phyloP scores from a whole-genome alignment of 2,329 filamentous ascomycete genomes.

The Colletotrichum chlorophyti region DNA sequence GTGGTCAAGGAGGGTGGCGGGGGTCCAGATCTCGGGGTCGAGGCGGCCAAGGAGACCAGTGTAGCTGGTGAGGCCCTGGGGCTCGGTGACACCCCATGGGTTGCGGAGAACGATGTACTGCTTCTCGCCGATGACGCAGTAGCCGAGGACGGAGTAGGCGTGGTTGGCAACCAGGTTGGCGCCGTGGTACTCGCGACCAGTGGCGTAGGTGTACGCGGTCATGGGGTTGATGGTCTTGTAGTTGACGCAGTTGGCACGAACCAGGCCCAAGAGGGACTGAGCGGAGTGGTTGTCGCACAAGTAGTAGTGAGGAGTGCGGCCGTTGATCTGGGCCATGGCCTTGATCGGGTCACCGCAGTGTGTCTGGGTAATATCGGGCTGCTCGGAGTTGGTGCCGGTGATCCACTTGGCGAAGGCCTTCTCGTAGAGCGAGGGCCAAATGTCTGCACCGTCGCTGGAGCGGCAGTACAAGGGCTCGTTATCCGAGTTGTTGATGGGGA shows the following conservation, averaged over 20 bases:
- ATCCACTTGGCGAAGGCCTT: conserved; percentile 56
- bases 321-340: conserved; percentile 52
- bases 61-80: conserved; percentile 46
- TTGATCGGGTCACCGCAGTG: conserved; percentile 51
- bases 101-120: conserved; percentile 52
- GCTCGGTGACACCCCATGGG: conserved; percentile 52
- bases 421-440: conserved; percentile 54
- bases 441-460: conserved; percentile 46
- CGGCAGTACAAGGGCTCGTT: conserved; percentile 49
- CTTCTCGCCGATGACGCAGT: conserved; percentile 41
- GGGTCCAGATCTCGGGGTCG: conserved; percentile 44
- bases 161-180: conserved; percentile 52
- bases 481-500: conserved; percentile 52
- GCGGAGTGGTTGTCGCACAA: conserved; percentile 39
- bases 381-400: conserved; percentile 37
- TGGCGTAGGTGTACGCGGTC: conserved; percentile 48
- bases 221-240: conserved; percentile 51
- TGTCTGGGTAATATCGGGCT: conserved; percentile 48
- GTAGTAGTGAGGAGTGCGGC: conserved; percentile 44
- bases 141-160: conserved; percentile 51
- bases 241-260: conserved; percentile 48
- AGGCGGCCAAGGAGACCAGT: conserved; percentile 45
- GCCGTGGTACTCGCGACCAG: conserved; percentile 43
- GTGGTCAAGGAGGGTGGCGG: conserved; percentile 43
- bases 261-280: conserved; percentile 43